phyloP scores from a whole-genome alignment of 164 flowering plant genomes.

The Stephania japonica region DNA sequence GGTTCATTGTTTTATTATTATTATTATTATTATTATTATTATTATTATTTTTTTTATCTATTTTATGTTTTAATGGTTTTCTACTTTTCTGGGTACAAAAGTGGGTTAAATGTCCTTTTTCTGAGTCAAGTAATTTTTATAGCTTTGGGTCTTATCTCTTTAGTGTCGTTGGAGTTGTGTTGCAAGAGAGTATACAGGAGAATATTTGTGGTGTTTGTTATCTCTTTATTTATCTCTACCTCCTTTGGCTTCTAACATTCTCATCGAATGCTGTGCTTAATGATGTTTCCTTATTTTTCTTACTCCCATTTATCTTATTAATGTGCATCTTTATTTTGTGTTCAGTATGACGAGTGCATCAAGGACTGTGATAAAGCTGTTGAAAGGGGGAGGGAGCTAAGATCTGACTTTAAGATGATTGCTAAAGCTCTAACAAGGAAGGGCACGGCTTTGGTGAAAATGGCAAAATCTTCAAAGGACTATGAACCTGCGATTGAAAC shows the following conservation, averaged over 20 bases:
- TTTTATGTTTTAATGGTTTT: too few species aligned
- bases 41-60: not conserved
- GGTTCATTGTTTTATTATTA: too few species aligned
- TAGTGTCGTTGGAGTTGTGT: too few species aligned
- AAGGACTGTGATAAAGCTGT: constrained; percentile 96
- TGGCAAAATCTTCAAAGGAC: constrained; percentile 88
- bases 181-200: too few species aligned
- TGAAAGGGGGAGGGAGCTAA: constrained; percentile 90
- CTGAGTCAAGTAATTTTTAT: too few species aligned
- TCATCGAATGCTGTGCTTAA: not conserved
- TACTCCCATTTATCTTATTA: not conserved
- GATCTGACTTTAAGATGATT: constrained; percentile 89
- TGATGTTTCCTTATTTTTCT: not conserved
- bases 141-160: too few species aligned
- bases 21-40: too few species aligned
- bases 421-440: constrained; percentile 94
- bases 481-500: constrained; percentile 86
- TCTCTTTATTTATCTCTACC: not conserved
- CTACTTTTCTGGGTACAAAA: too few species aligned
- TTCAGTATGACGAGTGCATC: constrained; percentile 88
- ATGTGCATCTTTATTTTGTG: not conserved
- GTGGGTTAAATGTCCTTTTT: too few species aligned
- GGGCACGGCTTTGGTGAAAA: constrained; percentile 79
- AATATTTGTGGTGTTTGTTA: too few species aligned
- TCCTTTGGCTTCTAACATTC: not conserved